Conservation (phyloP, 2,329 filamentous ascomycete genomes). For the Exophiala phaeomuriformis region DNA sequence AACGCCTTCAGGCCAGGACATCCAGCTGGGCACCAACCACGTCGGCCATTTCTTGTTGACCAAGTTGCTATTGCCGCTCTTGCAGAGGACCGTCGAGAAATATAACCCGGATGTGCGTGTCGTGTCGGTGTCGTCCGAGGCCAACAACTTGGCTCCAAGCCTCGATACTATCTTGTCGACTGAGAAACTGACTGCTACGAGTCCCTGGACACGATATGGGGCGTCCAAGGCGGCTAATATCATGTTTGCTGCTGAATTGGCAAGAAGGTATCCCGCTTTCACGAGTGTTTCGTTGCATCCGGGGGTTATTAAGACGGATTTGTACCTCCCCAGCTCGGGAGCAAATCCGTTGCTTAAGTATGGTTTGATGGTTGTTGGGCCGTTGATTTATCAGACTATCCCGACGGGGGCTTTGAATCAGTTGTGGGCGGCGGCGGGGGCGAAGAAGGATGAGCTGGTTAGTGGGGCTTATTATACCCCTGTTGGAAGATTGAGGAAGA, state of each 20-base stretch:
- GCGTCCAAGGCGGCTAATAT: constrained; percentile 48
- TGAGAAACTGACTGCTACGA: constrained; percentile 30
- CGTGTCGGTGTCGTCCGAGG: constrained; percentile 35
- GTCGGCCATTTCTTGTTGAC: constrained; percentile 42
- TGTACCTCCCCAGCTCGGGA: constrained; percentile 33
- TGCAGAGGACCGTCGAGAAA: constrained; percentile 33
- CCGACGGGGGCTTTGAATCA: constrained; percentile 36
- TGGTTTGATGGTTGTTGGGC: constrained; percentile 21
- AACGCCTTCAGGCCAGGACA: constrained; percentile 39
- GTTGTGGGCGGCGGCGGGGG: constrained; percentile 36
- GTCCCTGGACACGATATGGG: constrained; percentile 43
- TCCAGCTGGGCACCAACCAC: constrained; percentile 44
- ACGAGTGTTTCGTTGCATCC: constrained; percentile 45
- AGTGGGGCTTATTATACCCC: constrained; percentile 42
- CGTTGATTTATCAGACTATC: constrained; percentile 31
- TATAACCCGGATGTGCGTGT: constrained; percentile 32
- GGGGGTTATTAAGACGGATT: constrained; percentile 38
- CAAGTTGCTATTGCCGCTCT: constrained; percentile 38
- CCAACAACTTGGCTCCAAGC: constrained; percentile 31
- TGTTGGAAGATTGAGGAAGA: constrained; percentile 29
- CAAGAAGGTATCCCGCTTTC: constrained; percentile 37
- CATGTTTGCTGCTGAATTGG: constrained; percentile 42
- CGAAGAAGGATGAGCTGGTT: constrained; percentile 31
- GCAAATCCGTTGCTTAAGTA: constrained; percentile 27
- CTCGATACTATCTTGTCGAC: constrained; percentile 36